Percentiles rank a stretch among this genome's conserved stretches.
Evolutionary conservation across 2,329 filamentous ascomycete species (phyloP).

Genomic region (Scedosporium apiospermum): DNA sequence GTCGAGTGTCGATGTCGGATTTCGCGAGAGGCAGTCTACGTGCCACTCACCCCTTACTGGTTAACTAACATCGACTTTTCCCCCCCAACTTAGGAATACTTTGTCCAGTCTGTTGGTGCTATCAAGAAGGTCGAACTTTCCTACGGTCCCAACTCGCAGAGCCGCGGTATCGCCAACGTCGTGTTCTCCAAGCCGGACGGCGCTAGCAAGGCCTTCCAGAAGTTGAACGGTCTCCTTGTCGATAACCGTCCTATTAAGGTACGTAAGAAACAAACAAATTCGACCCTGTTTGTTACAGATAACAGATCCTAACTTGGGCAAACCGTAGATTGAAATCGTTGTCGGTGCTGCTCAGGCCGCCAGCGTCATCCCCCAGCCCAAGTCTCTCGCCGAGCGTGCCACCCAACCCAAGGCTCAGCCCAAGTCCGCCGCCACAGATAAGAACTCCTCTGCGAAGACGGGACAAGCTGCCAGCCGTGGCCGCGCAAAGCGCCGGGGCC

Average conservation of each 20-base stretch:
- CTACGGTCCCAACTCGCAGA: slow-evolving; percentile 86
- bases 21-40: slow-evolving; percentile 13
- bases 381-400: slow-evolving; percentile 76
- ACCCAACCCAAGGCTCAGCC: slow-evolving; percentile 64
- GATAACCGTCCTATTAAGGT: slow-evolving; percentile 89
- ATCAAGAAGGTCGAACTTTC: slow-evolving; percentile 88
- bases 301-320: background rate
- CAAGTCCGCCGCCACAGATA: slow-evolving; percentile 70
- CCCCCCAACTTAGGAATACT: slow-evolving; percentile 78
- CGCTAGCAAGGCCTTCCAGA: slow-evolving; percentile 73
- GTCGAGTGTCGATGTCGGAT: slow-evolving; percentile 21
- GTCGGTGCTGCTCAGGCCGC: slow-evolving; percentile 67
- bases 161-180: slow-evolving; percentile 86
- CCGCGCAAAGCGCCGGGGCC: slow-evolving; percentile 42
- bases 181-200: slow-evolving; percentile 73
- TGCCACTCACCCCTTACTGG: slow-evolving; percentile 16
- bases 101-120: slow-evolving; percentile 73
- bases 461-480: slow-evolving; percentile 34
- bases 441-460: slow-evolving; percentile 46
- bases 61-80: slow-evolving; percentile 56
- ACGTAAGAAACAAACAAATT: slow-evolving; percentile 19
- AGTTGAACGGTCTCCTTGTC: slow-evolving; percentile 81
- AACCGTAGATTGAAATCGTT: slow-evolving; percentile 73
- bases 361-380: slow-evolving; percentile 53
- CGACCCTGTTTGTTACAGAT: background rate